A percentile compares a stretch with the other conserved stretches of the same genome.
phyloP scores from a whole-genome alignment of 768 basidiomycete genomes.

The Omphalotus guepiniiformis region DNA sequence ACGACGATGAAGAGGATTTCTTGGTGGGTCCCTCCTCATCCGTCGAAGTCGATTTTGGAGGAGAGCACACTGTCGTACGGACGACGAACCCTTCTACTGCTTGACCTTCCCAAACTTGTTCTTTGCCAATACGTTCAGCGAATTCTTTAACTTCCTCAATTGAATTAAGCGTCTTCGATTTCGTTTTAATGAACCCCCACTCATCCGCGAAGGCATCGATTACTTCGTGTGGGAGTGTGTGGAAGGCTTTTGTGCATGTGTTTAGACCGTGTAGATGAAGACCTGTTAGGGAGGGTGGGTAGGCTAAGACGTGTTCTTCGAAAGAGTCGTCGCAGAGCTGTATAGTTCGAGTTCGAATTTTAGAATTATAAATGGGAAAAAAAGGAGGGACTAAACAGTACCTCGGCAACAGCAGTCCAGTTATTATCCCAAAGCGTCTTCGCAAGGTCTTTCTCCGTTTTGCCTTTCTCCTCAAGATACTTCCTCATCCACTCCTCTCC shows the following conservation, averaged over 20 bases:
- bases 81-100: constrained; percentile 94
- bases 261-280: constrained; percentile 94
- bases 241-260: constrained; percentile 57
- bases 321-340: constrained; percentile 97
- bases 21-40: constrained; percentile 14
- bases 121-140: constrained; percentile 59
- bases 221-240: constrained; percentile 58
- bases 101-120: constrained; percentile 79
- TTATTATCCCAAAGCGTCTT: constrained; percentile 70
- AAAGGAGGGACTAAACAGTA: constrained; percentile 26
- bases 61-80: constrained; percentile 58
- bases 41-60: constrained; percentile 27
- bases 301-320: constrained; percentile 92
- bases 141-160: constrained; percentile 70
- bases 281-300: constrained; percentile 77
- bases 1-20: too few species aligned
- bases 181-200: constrained; percentile 89
- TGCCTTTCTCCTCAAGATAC: constrained; percentile 58
- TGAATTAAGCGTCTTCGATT: constrained; percentile 50
- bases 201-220: constrained; percentile 81
- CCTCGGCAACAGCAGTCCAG: constrained; percentile 91
- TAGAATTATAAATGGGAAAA: not conserved
- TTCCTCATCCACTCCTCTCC: constrained; percentile 81
- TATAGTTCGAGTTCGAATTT: not conserved
- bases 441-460: constrained; percentile 74